A percentile compares a stretch with the other conserved stretches of the same genome.
These are phyloP conservation scores for Xylaria grammica DNA, from an alignment of 495 filamentous ascomycete genomes.

Conservation along the genomic window DNA sequence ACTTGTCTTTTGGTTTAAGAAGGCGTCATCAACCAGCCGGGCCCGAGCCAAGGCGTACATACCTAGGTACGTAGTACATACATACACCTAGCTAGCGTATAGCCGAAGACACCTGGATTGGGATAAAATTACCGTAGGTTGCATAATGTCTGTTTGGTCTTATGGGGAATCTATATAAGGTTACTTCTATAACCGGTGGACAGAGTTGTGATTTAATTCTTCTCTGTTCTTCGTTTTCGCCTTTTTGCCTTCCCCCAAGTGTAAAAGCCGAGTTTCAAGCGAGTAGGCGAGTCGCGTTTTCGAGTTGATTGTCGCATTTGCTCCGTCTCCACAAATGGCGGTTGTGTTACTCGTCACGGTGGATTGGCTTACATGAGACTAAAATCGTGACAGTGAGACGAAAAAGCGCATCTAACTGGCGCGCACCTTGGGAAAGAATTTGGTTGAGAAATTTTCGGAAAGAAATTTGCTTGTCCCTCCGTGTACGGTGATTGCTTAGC, in stretches of 20 bases:
- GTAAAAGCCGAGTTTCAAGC: slow-evolving; percentile 26
- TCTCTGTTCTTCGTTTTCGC: not conserved
- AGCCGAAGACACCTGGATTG: not conserved
- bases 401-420: too few relatives aligned
- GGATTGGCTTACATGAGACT: slow-evolving; percentile 32
- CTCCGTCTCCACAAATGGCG: slow-evolving; percentile 23
- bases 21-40: slow-evolving; percentile 30
- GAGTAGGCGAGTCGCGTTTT: slow-evolving; percentile 31
- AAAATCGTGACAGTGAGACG: slow-evolving; percentile 5
- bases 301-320: slow-evolving; percentile 29
- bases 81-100: too few relatives aligned
- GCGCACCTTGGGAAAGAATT: not conserved
- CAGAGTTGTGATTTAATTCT: not conserved
- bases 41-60: slow-evolving; percentile 7
- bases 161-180: not conserved
- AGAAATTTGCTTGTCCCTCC: not conserved
- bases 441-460: slow-evolving; percentile 1
- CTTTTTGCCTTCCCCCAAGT: not conserved
- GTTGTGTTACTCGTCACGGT: slow-evolving; percentile 10
- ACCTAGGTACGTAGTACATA: not conserved
- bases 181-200: not conserved
- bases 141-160: not conserved
- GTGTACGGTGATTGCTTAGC: not conserved
- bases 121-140: not conserved
- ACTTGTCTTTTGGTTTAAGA: slow-evolving; percentile 22